These are phyloP conservation scores for Euclidium syriacum DNA, from an alignment of 345 rosid genomes.

Conservation along the genomic window DNA sequence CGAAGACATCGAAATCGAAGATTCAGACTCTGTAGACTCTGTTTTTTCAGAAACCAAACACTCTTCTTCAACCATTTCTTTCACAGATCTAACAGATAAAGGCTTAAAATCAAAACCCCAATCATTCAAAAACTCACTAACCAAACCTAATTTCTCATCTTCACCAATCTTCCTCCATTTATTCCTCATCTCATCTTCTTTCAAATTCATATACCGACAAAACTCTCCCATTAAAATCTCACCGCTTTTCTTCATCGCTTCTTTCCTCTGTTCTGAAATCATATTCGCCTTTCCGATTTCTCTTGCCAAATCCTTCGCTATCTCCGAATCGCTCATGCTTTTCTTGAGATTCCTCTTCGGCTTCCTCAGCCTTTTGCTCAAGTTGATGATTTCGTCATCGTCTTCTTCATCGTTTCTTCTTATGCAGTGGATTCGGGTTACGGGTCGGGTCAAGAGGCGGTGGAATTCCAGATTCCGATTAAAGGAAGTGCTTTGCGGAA, in stretches of 20 bases:
- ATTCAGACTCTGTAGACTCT: background rate
- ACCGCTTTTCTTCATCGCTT: constrained; percentile 72
- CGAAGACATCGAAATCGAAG: constrained; percentile 11
- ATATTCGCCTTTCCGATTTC: constrained; percentile 51
- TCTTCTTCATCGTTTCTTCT: constrained; percentile 16
- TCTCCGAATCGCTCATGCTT: constrained; percentile 35
- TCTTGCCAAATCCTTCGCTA: constrained; percentile 54
- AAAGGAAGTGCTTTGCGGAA: constrained; percentile 18
- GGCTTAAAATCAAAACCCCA: constrained; percentile 72
- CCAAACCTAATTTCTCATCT: constrained; percentile 51
- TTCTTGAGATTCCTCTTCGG: constrained; percentile 18
- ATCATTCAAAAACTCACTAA: constrained; percentile 47
- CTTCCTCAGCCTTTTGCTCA: constrained; percentile 18
- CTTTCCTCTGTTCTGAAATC: constrained; percentile 44
- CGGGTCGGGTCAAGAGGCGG: constrained; percentile 23
- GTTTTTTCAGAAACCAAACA: constrained; percentile 36
- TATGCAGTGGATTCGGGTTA: constrained; percentile 33
- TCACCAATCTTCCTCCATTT: constrained; percentile 54
- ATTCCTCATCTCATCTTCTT: constrained; percentile 45
- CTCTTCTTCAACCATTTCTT: constrained; percentile 68
- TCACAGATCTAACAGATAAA: constrained; percentile 57
- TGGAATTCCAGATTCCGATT: background rate
- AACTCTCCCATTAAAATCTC: constrained; percentile 64
- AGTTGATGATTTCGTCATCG: background rate
- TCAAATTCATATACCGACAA: constrained; percentile 38